phyloP scores from a whole-genome alignment of 2,329 filamentous ascomycete genomes.

The Cladosporium phlei region DNA sequence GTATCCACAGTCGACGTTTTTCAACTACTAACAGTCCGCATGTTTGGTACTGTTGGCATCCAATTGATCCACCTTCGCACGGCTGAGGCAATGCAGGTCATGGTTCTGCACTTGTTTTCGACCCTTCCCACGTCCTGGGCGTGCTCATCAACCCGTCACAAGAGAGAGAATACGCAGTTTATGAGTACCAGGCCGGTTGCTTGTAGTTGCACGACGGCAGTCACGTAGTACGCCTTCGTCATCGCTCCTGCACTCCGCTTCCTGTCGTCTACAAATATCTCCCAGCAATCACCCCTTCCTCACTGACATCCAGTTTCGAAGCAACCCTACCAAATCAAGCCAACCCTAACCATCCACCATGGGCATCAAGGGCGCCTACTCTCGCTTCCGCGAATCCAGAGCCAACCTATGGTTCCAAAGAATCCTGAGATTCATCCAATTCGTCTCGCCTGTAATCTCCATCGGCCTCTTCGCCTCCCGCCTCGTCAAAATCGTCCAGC shows the following conservation, averaged over 20 bases:
- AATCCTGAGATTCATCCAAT: slow-evolving; percentile 40
- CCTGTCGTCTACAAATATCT: background rate
- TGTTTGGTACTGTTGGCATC: background rate
- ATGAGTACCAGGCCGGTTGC: background rate
- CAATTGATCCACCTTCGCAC: background rate
- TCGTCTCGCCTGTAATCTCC: slow-evolving; percentile 41
- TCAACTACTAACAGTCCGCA: background rate
- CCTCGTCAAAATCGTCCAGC: slow-evolving; percentile 38
- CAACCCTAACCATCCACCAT: background rate
- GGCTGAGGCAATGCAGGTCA: background rate
- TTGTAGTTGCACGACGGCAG: background rate
- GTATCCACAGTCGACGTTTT: background rate
- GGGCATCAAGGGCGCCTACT: background rate
- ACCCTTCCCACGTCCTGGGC: background rate
- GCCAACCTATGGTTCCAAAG: slow-evolving; percentile 27
- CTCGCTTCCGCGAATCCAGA: slow-evolving; percentile 13
- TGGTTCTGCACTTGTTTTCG: background rate
- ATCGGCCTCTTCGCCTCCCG: slow-evolving; percentile 42
- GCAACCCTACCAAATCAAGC: background rate
- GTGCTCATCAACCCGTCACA: background rate
- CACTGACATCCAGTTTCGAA: background rate
- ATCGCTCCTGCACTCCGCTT: background rate
- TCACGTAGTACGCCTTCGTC: background rate
- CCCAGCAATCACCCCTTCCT: background rate
- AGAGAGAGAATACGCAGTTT: background rate